phyloP scores from a whole-genome alignment of 2,329 filamentous ascomycete genomes.

The Diaporthe citri region DNA sequence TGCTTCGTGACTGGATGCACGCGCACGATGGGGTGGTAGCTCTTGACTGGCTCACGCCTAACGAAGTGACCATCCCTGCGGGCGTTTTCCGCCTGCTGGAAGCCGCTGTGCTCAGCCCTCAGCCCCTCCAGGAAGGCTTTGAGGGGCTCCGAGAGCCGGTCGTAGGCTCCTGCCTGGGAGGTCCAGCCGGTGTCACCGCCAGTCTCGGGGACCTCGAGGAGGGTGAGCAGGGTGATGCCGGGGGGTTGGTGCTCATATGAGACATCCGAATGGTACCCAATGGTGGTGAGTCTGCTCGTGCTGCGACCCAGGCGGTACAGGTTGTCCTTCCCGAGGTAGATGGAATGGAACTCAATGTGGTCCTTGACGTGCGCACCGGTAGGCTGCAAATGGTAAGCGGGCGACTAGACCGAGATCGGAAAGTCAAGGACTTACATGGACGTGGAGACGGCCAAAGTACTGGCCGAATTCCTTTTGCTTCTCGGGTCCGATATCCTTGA shows the following conservation, averaged over 20 bases:
- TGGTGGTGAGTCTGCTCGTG: slow-evolving; percentile 53
- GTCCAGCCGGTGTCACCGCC: slow-evolving; percentile 56
- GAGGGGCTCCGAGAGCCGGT: slow-evolving; percentile 53
- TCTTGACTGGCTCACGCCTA: slow-evolving; percentile 73
- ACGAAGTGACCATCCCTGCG: slow-evolving; percentile 51
- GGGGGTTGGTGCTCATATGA: slow-evolving; percentile 58
- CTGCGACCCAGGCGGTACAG: slow-evolving; percentile 53
- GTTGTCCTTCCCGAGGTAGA: slow-evolving; percentile 61
- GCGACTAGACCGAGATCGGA: slow-evolving; percentile 55
- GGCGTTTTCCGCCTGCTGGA: slow-evolving; percentile 53
- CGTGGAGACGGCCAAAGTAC: slow-evolving; percentile 56
- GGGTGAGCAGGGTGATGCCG: slow-evolving; percentile 55
- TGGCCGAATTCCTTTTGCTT: slow-evolving; percentile 54
- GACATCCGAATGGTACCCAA: slow-evolving; percentile 57
- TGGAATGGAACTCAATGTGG: slow-evolving; percentile 59
- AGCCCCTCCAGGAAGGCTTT: slow-evolving; percentile 52
- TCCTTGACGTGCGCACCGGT: slow-evolving; percentile 58
- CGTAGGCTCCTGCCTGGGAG: slow-evolving; percentile 53
- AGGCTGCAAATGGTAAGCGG: slow-evolving; percentile 46
- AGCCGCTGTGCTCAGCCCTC: slow-evolving; percentile 55
- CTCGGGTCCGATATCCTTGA: slow-evolving; percentile 54
- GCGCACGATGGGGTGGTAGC: slow-evolving; percentile 75
- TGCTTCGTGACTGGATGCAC: slow-evolving; percentile 67
- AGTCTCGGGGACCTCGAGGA: slow-evolving; percentile 52
- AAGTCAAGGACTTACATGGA: slow-evolving; percentile 54